phyloP scores from a whole-genome alignment of 2,329 filamentous ascomycete genomes.

The Xylariaceae sp. region DNA sequence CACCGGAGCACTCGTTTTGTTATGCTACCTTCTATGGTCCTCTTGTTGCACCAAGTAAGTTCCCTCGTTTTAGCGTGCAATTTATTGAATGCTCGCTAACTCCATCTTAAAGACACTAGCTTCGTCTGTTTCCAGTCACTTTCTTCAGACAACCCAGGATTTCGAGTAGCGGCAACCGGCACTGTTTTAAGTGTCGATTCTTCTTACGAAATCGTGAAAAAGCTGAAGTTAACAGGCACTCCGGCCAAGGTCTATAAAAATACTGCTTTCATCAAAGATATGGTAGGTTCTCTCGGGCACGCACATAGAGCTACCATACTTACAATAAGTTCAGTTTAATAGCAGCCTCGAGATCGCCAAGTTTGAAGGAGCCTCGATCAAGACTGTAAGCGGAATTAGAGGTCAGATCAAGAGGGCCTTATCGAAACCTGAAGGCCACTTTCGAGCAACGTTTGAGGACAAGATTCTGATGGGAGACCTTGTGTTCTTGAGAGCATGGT shows the following conservation, averaged over 20 bases:
- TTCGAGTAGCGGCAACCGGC: conserved; percentile 92
- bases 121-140: conserved; percentile 94
- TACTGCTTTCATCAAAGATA: conserved; percentile 97
- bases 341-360: conserved; percentile 93
- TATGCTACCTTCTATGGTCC: conserved; percentile 96
- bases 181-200: conserved; percentile 95
- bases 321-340: conserved; percentile 66
- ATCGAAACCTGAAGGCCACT: conserved; percentile 91
- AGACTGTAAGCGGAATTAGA: conserved; percentile 92
- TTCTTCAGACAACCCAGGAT: conserved; percentile 82
- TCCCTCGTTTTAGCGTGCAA: neutral
- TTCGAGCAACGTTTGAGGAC: conserved; percentile 97
- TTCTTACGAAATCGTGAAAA: conserved; percentile 97
- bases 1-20: conserved; percentile 99
- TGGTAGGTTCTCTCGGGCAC: conserved; percentile 44
- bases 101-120: conserved; percentile 74
- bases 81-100: neutral
- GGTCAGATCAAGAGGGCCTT: conserved; percentile 97
- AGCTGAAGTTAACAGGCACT: conserved; percentile 91
- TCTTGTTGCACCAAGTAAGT: conserved; percentile 77
- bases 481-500: conserved; percentile 96
- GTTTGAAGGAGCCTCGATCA: conserved; percentile 94
- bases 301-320: neutral
- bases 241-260: conserved; percentile 80
- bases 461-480: conserved; percentile 97